Evolutionary conservation across 2,329 filamentous ascomycete species (phyloP).

Genomic region (Fusarium denticulatum): DNA sequence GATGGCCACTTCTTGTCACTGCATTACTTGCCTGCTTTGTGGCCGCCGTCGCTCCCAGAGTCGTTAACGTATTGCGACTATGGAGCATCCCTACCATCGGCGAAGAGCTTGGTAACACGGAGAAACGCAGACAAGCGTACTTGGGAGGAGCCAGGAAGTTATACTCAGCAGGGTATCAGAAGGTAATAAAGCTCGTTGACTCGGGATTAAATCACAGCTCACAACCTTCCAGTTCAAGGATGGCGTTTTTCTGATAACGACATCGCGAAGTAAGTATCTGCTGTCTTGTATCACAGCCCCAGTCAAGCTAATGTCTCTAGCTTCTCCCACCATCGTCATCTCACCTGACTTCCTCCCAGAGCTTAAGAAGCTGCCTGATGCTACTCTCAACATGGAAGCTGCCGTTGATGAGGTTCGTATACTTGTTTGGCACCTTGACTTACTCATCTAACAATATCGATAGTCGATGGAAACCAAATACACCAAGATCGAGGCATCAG

Average conservation of each 20-base stretch:
- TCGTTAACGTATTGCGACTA: neutral
- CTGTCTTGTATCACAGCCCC: accelerated
- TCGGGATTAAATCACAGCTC: accelerated
- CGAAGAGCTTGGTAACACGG: neutral
- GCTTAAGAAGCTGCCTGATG: conserved; percentile 22
- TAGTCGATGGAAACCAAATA: neutral
- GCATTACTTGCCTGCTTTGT: neutral
- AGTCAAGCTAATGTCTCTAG: conserved; percentile 1
- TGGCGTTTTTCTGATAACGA: conserved; percentile 26
- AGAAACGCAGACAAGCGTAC: conserved; percentile 29
- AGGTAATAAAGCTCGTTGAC: neutral
- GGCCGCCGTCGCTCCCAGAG: neutral
- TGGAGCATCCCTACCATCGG: conserved; percentile 18
- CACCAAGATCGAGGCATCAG: neutral
- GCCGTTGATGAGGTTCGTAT: conserved; percentile 22
- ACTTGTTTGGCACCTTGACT: accelerated
- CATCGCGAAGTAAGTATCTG: conserved; percentile 11
- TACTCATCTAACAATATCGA: neutral
- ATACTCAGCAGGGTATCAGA: conserved; percentile 20
- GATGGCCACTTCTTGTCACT: conserved; percentile 3
- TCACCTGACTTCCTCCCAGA: conserved; percentile 26
- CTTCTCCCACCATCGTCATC: conserved; percentile 17
- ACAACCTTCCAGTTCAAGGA: conserved; percentile 7
- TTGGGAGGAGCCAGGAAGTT: conserved; percentile 15
- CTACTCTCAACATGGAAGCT: conserved; percentile 23